Conservation (phyloP, 2,329 filamentous ascomycete genomes). For the Ophiosphaerella herpotricha region DNA sequence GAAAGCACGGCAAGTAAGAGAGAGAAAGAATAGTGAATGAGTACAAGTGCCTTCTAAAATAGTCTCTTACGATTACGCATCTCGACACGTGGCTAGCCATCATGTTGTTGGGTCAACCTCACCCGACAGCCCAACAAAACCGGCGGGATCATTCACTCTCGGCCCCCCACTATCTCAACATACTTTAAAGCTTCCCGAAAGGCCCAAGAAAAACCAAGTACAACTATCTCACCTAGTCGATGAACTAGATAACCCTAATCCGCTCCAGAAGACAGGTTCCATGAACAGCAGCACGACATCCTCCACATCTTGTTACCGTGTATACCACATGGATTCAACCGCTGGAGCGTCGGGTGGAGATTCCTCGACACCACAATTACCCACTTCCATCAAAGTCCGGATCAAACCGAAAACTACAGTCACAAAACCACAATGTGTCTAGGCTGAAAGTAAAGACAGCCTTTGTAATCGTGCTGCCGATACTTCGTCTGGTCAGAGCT, state of each 20-base stretch:
- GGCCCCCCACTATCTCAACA: slow-evolving; percentile 28
- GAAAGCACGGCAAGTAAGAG: slow-evolving; percentile 30
- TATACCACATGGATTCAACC: slow-evolving; percentile 14
- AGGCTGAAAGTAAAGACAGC: slow-evolving; percentile 18
- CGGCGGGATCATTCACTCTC: slow-evolving; percentile 32
- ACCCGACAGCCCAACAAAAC: slow-evolving; percentile 11
- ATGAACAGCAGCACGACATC: not conserved
- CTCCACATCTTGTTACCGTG: slow-evolving; percentile 1
- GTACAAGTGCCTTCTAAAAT: slow-evolving; percentile 30
- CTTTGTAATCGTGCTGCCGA: slow-evolving; percentile 19
- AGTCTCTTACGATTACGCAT: slow-evolving; percentile 35
- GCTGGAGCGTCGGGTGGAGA: slow-evolving; percentile 10
- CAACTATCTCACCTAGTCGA: not conserved
- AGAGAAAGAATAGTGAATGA: slow-evolving; percentile 28
- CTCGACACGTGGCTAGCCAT: slow-evolving; percentile 1
- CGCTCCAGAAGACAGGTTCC: slow-evolving; percentile 19
- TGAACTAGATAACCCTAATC: slow-evolving; percentile 12
- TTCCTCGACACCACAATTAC: slow-evolving; percentile 9
- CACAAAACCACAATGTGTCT: slow-evolving; percentile 8
- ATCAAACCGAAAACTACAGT: slow-evolving; percentile 20
- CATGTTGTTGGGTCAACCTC: not conserved
- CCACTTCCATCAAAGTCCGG: slow-evolving; percentile 26
- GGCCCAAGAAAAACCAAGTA: slow-evolving; percentile 1
- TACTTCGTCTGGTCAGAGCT: slow-evolving; percentile 9
- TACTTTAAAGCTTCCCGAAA: slow-evolving; percentile 13